Evolutionary conservation across 495 filamentous ascomycete genomes (phyloP).

Genomic region (Penicillium psychrofluorescens): DNA sequence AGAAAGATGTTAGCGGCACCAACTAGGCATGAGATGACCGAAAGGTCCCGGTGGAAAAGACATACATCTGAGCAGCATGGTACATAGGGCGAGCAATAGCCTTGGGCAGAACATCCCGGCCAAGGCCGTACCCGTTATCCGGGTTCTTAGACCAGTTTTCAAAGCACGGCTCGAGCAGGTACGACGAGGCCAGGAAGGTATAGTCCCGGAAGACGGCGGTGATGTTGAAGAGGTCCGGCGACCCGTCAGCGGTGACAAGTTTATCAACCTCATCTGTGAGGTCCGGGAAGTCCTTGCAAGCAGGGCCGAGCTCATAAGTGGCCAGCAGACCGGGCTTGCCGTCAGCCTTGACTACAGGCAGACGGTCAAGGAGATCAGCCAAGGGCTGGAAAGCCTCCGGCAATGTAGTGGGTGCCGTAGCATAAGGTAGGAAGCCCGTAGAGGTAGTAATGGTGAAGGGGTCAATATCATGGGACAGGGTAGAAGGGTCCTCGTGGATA

Average conservation of each 20-base stretch:
- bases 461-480: constrained; percentile 47
- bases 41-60: constrained; percentile 8
- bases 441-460: constrained; percentile 85
- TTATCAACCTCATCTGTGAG: constrained; percentile 63
- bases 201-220: constrained; percentile 87
- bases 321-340: constrained; percentile 74
- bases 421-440: constrained; percentile 60
- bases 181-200: constrained; percentile 79
- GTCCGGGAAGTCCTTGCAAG: constrained; percentile 63
- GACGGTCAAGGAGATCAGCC: constrained; percentile 59
- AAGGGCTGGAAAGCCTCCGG: constrained; percentile 65
- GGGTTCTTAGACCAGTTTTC: constrained; percentile 52
- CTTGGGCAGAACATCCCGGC: constrained; percentile 59
- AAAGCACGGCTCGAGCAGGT: constrained; percentile 92
- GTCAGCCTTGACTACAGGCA: constrained; percentile 63
- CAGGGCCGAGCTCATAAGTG: constrained; percentile 59
- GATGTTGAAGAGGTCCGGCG: constrained; percentile 61
- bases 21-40: neutral
- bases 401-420: constrained; percentile 27
- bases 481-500: constrained; percentile 48
- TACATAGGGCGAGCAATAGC: constrained; percentile 68
- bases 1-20: neutral
- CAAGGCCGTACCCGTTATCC: constrained; percentile 68
- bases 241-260: constrained; percentile 40
- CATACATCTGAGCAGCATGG: constrained; percentile 72